Evolutionary conservation across 2,329 filamentous ascomycete genomes (phyloP).

Genomic region (Fusarium buxicola): DNA sequence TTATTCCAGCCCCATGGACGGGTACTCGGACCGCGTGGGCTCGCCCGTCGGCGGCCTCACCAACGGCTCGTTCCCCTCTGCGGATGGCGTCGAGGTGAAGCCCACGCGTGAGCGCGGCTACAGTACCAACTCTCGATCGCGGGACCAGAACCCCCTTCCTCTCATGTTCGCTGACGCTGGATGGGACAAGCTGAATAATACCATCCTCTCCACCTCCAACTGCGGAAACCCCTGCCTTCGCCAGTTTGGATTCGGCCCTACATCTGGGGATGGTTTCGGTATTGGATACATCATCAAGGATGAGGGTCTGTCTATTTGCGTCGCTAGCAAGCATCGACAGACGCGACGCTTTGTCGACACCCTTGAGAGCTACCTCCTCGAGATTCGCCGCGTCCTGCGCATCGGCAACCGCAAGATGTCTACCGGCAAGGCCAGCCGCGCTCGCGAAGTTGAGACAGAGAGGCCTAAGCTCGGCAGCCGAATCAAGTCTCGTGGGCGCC

Average conservation of each 20-base stretch:
- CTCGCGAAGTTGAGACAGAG: constrained; percentile 63
- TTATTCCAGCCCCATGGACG: constrained; percentile 70
- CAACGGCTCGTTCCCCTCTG: constrained; percentile 59
- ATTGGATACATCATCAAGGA: constrained; percentile 98
- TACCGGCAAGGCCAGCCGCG: constrained; percentile 59
- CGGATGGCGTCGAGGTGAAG: constrained; percentile 49
- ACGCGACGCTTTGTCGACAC: constrained; percentile 91
- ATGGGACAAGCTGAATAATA: constrained; percentile 96
- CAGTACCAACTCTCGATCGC: constrained; percentile 64
- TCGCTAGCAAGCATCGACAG: constrained; percentile 92
- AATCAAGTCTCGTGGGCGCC: constrained; percentile 77
- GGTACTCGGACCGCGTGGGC: constrained; percentile 56
- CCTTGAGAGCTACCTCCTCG: constrained; percentile 88
- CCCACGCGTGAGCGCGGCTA: constrained; percentile 62
- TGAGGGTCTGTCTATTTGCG: constrained; percentile 84
- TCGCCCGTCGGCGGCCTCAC: constrained; percentile 65
- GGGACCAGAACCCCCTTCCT: constrained; percentile 69
- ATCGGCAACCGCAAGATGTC: constrained; percentile 67
- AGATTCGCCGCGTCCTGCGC: constrained; percentile 86
- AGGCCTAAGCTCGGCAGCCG: constrained; percentile 57
- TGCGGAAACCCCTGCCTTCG: constrained; percentile 95
- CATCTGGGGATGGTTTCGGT: constrained; percentile 92
- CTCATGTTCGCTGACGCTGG: constrained; percentile 87
- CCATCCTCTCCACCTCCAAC: constrained; percentile 96
- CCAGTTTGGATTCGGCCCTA: constrained; percentile 97